Evolutionary conservation across 2,329 filamentous ascomycete genomes (phyloP), one percentile per base, ranked within the genome.

Genomic region (Phialemoniopsis sp.): DNA sequence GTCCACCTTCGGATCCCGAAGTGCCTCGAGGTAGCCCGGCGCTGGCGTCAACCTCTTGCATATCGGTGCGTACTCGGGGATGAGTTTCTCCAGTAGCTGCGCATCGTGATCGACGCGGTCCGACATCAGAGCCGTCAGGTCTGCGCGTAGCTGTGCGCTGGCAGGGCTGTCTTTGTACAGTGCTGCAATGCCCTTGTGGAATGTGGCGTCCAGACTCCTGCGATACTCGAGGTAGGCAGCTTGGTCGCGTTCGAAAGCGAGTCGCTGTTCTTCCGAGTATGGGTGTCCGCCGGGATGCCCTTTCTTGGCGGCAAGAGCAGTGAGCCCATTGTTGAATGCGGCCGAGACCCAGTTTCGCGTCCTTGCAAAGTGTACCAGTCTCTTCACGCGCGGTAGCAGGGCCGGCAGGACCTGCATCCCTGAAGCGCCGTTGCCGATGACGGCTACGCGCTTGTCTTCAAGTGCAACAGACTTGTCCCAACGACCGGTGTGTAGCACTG

Each of bases 101-200:
- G 62, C 56, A 38, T 64, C 59, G 19, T 57, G 50, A 17, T 42
- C 34, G 14, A 61, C 45, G 0, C 53, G 50, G 19, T 50, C 36
- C 32, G 42, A 46, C 54, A 58, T 62, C 34, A 50, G 45, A 8
- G 31, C 37, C n/a, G 33, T 30, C 21, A 56, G 53, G 9, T 40
- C 45, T 3, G 33, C 38, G 5, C 46, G 52, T 18, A 58, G 45
- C 34, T 49, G 32, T 1, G 46, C 42, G 8, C 44, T 43, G 14
- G 41, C 46, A 3, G 39, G 38, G 21, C 39, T 44, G 32, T 51
- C 51, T 14, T 53, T 42, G 8, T 44, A n/a, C n/a, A n/a, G n/a
- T n/a, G n/a, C n/a, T 51, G 32, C 48, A 52, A 6, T 54, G 46
- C 13, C 29, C 35, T 39, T 54, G 49, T 15, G 54, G 48, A 5